These are phyloP conservation scores for Cladosporium cucumerinum DNA, from an alignment of 2,329 filamentous ascomycete species.

Conservation along the genomic window DNA sequence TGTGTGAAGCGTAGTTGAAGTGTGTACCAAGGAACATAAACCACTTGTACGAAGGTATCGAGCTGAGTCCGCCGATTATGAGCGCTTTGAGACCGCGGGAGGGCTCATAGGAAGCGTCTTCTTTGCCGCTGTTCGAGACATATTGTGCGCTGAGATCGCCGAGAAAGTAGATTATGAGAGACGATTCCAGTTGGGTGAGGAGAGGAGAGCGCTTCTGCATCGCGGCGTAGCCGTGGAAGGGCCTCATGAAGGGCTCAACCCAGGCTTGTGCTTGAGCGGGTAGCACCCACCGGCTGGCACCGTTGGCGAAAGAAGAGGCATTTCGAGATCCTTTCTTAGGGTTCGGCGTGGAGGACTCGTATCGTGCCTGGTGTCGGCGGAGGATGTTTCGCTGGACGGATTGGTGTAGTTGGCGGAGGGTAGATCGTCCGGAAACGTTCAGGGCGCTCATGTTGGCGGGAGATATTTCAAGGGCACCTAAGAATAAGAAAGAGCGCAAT, in stretches of 20 bases:
- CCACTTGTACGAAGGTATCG: constrained; percentile 81
- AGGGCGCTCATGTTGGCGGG: constrained; percentile 27
- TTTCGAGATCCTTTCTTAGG: constrained; percentile 17
- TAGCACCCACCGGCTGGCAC: constrained; percentile 29
- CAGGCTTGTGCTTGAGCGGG: constrained; percentile 46
- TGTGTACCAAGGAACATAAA: constrained; percentile 72
- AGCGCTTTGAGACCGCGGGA: constrained; percentile 67
- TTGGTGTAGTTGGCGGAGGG: constrained; percentile 31
- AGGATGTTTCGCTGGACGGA: constrained; percentile 33
- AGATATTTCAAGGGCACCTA: background rate
- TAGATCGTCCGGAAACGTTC: constrained; percentile 29
- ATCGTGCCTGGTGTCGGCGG: constrained; percentile 26
- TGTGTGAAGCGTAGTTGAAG: constrained; percentile 79
- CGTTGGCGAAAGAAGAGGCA: constrained; percentile 15
- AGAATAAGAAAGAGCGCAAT: background rate
- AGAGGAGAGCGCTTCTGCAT: constrained; percentile 71
- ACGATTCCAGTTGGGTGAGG: constrained; percentile 72
- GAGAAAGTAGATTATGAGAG: constrained; percentile 72
- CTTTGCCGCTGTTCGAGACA: constrained; percentile 42
- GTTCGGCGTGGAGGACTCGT: constrained; percentile 24
- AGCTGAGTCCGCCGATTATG: constrained; percentile 67
- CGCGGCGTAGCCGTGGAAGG: constrained; percentile 60
- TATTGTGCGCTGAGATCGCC: constrained; percentile 76
- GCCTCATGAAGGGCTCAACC: constrained; percentile 45
- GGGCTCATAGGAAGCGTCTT: constrained; percentile 58